Conservation (phyloP, 768 basidiomycete species). For the Podaxis sp. region DNA sequence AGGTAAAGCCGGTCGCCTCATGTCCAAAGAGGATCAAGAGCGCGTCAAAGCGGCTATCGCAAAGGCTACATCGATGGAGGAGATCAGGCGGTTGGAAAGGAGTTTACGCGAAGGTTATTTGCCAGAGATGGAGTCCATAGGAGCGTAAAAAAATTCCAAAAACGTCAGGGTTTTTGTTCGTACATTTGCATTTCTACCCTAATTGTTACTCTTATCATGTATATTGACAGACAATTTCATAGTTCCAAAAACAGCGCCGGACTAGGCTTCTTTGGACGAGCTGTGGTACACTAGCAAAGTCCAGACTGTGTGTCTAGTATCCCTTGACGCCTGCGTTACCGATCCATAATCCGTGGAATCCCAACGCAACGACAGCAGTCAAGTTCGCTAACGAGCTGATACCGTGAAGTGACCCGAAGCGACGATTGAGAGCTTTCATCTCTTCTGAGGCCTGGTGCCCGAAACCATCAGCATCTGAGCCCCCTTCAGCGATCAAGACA, state of each 20-base stretch:
- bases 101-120: slow-evolving; percentile 83
- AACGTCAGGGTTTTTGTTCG: slow-evolving; percentile 7
- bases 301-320: slow-evolving; percentile 24
- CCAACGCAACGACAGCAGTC: slow-evolving; percentile 53
- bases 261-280: background rate
- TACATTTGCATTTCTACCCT: slow-evolving; percentile 13
- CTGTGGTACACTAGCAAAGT: background rate
- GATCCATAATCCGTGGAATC: slow-evolving; percentile 73
- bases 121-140: slow-evolving; percentile 75
- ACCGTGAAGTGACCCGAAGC: slow-evolving; percentile 69
- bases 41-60: slow-evolving; percentile 86
- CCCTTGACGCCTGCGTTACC: slow-evolving; percentile 52
- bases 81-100: slow-evolving; percentile 81
- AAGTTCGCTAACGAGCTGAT: slow-evolving; percentile 70
- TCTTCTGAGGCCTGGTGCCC: slow-evolving; percentile 54
- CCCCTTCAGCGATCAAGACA: slow-evolving; percentile 22
- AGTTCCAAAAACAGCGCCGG: background rate
- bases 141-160: slow-evolving; percentile 50
- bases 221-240: slow-evolving; percentile 2
- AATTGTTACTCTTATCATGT: background rate
- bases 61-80: slow-evolving; percentile 88
- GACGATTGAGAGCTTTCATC: slow-evolving; percentile 69
- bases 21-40: slow-evolving; percentile 91
- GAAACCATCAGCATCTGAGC: slow-evolving; percentile 9
- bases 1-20: slow-evolving; percentile 79